Evolutionary conservation across 1,284 basidiomycete genomes (phyloP), one percentile per base, ranked within the genome.

Genomic region (Irpex sp.): DNA sequence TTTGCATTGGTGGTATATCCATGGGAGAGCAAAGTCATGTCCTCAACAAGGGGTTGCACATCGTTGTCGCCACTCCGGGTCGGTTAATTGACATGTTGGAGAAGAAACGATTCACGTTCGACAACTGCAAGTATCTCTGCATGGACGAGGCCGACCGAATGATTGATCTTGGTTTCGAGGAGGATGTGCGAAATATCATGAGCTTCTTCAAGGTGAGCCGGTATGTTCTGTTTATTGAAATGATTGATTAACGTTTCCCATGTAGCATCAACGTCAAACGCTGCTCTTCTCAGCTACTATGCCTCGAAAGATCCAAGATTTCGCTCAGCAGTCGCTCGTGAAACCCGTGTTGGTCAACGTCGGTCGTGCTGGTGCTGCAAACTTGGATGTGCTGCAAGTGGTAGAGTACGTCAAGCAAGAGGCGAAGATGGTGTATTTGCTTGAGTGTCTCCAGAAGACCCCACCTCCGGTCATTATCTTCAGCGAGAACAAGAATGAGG

Each of bases 141-240:
- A 94, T 99, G 88, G 97, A 99, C 78, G 97, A 99, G 78, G 97
- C 97, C 0, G 97, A 99, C 78, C 83, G 97, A 59, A 99, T 99
- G 97, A 97, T 99, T 67, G 97, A 99, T 73, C 84, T 98, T 76
- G 97, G 97, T 0, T 99, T 99, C 71, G 97, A 99, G 76, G 97
- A 99, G 63, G 97, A 99, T 71, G 96, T 99, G 34, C 84, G 97
- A 63, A 97, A 96, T 72, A 97, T 99, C 71, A 98, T 99, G 94
- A 95, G 92, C 69, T 98, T 94, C 76, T 98, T 98, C 84, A 96
- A 93, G 80, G 93, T 93, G 64, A 58, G 82, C 71, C 49, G 3
- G 6, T 19, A 11, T 64, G 34, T 34, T 15, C 21, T 40, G 15
- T 17, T 6, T 5, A 36, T 19, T 57, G 49, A 8, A 34, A 26